Percentiles rank a stretch among this genome's conserved stretches.
These are phyloP conservation scores for Leccinum incarnatum DNA, from an alignment of 768 basidiomycete species.

Conservation along the genomic window DNA sequence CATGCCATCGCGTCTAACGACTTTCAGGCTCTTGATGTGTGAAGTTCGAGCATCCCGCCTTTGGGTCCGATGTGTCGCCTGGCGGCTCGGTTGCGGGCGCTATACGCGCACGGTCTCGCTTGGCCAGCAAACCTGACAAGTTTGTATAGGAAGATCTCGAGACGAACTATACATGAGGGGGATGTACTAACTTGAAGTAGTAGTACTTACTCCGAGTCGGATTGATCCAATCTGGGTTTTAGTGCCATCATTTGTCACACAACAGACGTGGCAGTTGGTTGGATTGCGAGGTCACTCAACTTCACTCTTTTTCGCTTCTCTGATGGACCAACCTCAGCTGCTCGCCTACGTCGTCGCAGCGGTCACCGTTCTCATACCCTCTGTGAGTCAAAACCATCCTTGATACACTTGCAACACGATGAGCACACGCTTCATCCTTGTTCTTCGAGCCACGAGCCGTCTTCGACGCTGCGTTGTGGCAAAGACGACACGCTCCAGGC, in stretches of 20 bases:
- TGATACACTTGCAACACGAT: conserved; percentile 39
- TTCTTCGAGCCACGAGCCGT: conserved; percentile 80
- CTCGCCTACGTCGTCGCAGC: conserved; percentile 23
- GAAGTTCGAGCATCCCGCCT: too few relatives aligned
- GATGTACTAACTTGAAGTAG: too few relatives aligned
- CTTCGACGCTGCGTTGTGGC: conserved; percentile 50
- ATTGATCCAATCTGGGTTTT: too few relatives aligned
- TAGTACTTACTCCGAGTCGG: too few relatives aligned
- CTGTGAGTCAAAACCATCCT: conserved; percentile 24
- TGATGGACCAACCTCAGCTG: conserved; percentile 26
- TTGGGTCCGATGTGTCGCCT: too few relatives aligned
- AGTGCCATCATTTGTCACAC: not conserved
- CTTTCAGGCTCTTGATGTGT: too few relatives aligned
- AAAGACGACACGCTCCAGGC: conserved; percentile 56
- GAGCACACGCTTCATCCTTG: conserved; percentile 82
- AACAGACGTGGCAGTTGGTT: not conserved
- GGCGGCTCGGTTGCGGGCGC: too few relatives aligned
- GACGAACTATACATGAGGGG: too few relatives aligned
- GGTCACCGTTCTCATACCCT: conserved; percentile 22
- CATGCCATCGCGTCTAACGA: too few relatives aligned
- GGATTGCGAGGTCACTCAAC: not conserved
- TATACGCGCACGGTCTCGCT: too few relatives aligned
- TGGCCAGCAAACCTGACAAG: too few relatives aligned
- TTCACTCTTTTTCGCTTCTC: not conserved
- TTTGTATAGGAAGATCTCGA: too few relatives aligned